A percentile compares a stretch with the other conserved stretches of the same genome.
phyloP scores from a whole-genome alignment of 257 asterid species.

The Anisodus acutangulus region DNA sequence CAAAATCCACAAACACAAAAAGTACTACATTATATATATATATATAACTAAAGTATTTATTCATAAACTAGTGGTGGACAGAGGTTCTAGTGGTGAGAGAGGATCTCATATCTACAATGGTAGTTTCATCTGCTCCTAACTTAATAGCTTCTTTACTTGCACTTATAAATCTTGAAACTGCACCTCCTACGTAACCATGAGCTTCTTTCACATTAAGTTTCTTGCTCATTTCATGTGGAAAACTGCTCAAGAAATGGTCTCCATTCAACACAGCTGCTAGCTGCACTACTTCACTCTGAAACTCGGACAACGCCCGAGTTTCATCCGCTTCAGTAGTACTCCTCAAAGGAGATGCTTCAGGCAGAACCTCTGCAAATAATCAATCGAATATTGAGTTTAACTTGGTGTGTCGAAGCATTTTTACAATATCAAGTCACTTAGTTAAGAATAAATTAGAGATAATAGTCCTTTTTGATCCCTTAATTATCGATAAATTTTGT shows the following conservation, averaged over 20 bases:
- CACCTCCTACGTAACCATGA: slow-evolving; percentile 59
- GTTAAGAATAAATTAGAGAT: no score
- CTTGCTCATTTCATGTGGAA: slow-evolving; percentile 53
- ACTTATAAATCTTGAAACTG: slow-evolving; percentile 70
- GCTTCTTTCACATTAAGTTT: slow-evolving; percentile 76
- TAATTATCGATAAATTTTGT: no score
- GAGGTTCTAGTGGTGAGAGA: slow-evolving; percentile 77
- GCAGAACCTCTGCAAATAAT: slow-evolving; percentile 57
- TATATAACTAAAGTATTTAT: background rate
- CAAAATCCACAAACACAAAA: background rate
- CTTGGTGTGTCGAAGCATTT: background rate
- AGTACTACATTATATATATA: background rate
- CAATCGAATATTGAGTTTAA: background rate
- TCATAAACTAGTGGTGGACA: slow-evolving; percentile 38
- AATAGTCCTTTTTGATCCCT: no score
- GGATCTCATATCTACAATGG: slow-evolving; percentile 80
- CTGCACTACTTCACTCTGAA: slow-evolving; percentile 73
- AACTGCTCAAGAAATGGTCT: slow-evolving; percentile 70
- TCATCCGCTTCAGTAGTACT: slow-evolving; percentile 44
- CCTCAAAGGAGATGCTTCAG: slow-evolving; percentile 62
- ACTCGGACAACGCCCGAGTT: slow-evolving; percentile 61
- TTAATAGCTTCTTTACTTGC: slow-evolving; percentile 79
- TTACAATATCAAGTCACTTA: background rate
- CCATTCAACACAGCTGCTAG: slow-evolving; percentile 75
- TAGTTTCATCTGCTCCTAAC: slow-evolving; percentile 67